Evolutionary conservation across 2,329 filamentous ascomycete species (phyloP).

Genomic region (Sclerotinia trifoliorum): DNA sequence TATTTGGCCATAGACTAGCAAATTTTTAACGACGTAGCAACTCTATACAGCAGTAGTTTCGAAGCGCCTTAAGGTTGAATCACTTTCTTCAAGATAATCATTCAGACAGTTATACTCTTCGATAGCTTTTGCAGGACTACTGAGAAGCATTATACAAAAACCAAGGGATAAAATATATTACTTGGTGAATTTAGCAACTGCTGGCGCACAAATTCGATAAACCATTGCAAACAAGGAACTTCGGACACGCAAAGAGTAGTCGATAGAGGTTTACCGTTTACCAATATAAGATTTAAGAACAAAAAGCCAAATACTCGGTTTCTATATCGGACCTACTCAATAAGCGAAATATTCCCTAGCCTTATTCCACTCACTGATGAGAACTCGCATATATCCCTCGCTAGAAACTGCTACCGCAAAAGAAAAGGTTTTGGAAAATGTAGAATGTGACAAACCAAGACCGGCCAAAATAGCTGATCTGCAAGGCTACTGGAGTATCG

Average conservation of each 20-base stretch:
- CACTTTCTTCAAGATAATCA: conserved; percentile 25
- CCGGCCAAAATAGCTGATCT: neutral
- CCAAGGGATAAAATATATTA: conserved; percentile 39
- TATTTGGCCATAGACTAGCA: conserved; percentile 17
- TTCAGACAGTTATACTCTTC: conserved; percentile 23
- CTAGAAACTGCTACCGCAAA: neutral
- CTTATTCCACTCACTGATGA: neutral
- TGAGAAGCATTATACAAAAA: conserved; percentile 33
- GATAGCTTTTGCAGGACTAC: conserved; percentile 32
- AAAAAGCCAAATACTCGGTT: neutral
- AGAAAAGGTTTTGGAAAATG: neutral
- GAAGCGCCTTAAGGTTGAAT: conserved; percentile 26
- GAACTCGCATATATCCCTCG: neutral
- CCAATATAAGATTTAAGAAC: neutral
- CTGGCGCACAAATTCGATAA: conserved; percentile 33
- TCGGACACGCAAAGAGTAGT: too few species aligned
- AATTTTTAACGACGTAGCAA: neutral
- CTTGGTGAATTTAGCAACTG: conserved; percentile 35
- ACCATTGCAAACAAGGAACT: conserved; percentile 31
- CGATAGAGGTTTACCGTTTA: neutral
- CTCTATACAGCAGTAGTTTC: neutral
- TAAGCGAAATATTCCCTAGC: too few species aligned
- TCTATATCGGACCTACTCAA: too few species aligned
- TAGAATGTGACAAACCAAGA: neutral
- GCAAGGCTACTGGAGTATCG: too few species aligned